Evolutionary conservation across 179 eudicot species (phyloP).

Genomic region (Sideroxylon spinosum): DNA sequence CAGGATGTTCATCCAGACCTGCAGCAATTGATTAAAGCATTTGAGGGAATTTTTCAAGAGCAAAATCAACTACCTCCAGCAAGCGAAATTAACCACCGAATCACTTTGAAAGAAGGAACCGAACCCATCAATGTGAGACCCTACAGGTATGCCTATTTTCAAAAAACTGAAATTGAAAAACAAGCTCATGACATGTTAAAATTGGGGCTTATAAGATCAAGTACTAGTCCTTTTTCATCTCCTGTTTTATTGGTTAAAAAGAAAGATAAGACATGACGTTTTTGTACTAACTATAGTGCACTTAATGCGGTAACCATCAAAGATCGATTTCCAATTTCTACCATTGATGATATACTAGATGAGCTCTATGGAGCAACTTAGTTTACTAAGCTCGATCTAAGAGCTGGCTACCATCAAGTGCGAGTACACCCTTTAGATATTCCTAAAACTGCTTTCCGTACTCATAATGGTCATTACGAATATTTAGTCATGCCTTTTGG

Average conservation of each 20-base stretch:
- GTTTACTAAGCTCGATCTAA: constrained; percentile 4
- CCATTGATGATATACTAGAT: constrained; percentile 11
- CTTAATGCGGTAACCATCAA: background rate
- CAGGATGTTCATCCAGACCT: too few relatives aligned
- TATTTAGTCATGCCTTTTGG: background rate
- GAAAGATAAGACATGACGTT: background rate
- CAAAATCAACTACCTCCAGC: background rate
- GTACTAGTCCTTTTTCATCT: background rate
- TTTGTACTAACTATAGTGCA: background rate
- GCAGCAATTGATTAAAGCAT: background rate
- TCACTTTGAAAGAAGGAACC: background rate
- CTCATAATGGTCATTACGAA: constrained; percentile 4
- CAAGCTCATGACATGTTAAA: background rate
- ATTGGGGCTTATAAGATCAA: background rate
- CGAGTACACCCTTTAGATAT: background rate
- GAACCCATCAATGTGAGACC: background rate
- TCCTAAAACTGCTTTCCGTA: background rate
- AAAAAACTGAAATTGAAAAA: background rate
- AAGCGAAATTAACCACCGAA: background rate
- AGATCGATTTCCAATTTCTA: constrained; percentile 1
- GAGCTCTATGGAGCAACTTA: background rate
- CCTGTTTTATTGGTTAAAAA: background rate
- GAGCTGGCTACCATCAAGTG: constrained; percentile 10
- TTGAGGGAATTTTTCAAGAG: background rate
- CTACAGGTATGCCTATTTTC: too few relatives aligned